Conservation (phyloP, 805 yeast genomes). For the Nakazawaea wyomingensis region DNA sequence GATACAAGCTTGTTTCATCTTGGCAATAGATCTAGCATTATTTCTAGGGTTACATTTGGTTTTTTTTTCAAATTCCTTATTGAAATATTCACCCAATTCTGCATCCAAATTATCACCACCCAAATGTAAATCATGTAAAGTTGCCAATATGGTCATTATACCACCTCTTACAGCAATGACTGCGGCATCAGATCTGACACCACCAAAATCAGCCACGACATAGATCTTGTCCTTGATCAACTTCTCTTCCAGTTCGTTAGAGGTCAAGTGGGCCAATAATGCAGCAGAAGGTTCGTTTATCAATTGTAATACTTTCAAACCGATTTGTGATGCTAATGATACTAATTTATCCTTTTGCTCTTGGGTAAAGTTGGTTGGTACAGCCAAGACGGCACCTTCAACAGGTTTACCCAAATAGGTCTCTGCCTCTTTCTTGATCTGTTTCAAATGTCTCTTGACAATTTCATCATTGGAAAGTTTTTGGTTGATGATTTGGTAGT, state of each 20-base stretch:
- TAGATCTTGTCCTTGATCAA: constrained; percentile 63
- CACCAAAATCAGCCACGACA: constrained; percentile 96
- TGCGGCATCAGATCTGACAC: constrained; percentile 92
- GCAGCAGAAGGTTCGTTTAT: constrained; percentile 93
- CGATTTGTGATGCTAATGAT: constrained; percentile 62
- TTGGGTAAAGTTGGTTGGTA: constrained; percentile 83
- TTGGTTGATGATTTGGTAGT: constrained; percentile 55
- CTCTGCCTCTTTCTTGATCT: constrained; percentile 82
- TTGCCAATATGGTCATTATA: constrained; percentile 79
- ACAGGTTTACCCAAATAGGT: constrained; percentile 82
- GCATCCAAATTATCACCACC: constrained; percentile 89
- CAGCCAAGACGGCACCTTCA: constrained; percentile 81
- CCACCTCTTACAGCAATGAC: constrained; percentile 93
- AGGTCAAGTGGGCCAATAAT: constrained; percentile 68
- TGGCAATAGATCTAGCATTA: constrained; percentile 82
- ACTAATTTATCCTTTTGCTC: constrained; percentile 63
- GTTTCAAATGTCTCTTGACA: constrained; percentile 75
- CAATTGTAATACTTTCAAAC: constrained; percentile 76
- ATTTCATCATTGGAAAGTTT: constrained; percentile 70
- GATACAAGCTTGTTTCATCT: constrained; percentile 77
- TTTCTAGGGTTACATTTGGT: constrained; percentile 72
- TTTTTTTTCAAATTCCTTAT: constrained; percentile 92
- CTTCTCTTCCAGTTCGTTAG: constrained; percentile 41
- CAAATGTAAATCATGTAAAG: constrained; percentile 72
- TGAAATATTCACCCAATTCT: constrained; percentile 74